Evolutionary conservation across 1,139 yeast species (phyloP), one percentile per base, ranked within the genome.

Genomic region (Candida gigantensis): DNA sequence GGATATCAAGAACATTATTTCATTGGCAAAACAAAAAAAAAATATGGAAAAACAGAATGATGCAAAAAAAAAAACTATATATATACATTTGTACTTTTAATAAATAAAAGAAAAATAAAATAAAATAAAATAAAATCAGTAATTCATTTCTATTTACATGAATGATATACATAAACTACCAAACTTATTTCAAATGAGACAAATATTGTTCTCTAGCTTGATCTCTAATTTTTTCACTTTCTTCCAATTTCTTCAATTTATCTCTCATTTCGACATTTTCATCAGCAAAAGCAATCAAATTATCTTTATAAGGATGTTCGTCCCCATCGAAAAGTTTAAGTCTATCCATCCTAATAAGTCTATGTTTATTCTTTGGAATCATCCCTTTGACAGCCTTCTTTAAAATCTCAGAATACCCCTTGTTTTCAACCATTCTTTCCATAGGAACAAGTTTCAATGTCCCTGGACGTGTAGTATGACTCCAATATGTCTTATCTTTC

Each of bases 381-480:
- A 92, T 92, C 41, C 95, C 95, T 47, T 87, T 83, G 6, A 92
- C 98, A 1, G 98, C 97, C 53, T 85, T 78, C 52, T 65, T 77
- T 50, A 92, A 67, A 13, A 89, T 67, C 58, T 90, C 98, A 13
- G 87, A 82, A 51, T 81, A 85, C 9, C 98, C 98, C 55, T 83
- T 82, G 60, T 89, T 84, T 40, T 73, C 79, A 38, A 80, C 77
- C 64, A 90, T 68, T 46, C 78, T 80, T 45, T 81, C 81, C 95
- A 92, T 84, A 16, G 96, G 82, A 34, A 81, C 75, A 52, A 87
- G 79, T 52, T 85, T 84, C 52, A 92, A 77, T 24, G 90, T 81
- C 37, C 98, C 98, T 2, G 97, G 97, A 53, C 87, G 80, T 2
- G 85, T 78, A 24, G 92, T 84, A 60, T 94, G 99, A 38, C 87